Evolutionary conservation across 2,329 filamentous ascomycete genomes (phyloP).

Genomic region (Furcasterigmium sp.): DNA sequence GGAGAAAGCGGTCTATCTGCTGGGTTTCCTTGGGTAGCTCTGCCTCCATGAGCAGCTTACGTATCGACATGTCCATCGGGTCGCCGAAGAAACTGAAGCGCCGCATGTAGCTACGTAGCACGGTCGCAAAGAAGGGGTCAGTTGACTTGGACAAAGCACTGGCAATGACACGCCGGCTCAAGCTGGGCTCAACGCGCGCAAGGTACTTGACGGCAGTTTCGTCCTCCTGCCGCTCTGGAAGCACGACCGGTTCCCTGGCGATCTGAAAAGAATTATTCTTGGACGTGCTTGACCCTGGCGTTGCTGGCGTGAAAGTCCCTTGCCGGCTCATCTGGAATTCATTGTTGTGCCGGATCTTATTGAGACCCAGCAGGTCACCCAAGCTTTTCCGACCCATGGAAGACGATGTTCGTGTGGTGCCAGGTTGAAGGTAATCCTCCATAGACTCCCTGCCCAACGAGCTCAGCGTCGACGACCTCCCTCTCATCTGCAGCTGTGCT

Average conservation of each 20-base stretch:
- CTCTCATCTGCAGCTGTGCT: constrained; percentile 54
- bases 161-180: constrained; percentile 78
- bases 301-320: constrained; percentile 63
- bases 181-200: constrained; percentile 71
- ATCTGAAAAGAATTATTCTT: constrained; percentile 82
- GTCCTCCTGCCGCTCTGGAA: constrained; percentile 78
- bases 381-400: constrained; percentile 93
- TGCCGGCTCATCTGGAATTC: constrained; percentile 61
- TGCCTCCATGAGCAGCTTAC: constrained; percentile 93
- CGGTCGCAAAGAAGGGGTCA: constrained; percentile 76
- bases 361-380: constrained; percentile 77
- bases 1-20: constrained; percentile 90
- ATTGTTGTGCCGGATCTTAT: constrained; percentile 75
- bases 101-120: constrained; percentile 91
- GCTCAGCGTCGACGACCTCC: constrained; percentile 84
- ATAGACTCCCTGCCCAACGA: constrained; percentile 70
- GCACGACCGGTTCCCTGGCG: constrained; percentile 61
- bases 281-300: constrained; percentile 64
- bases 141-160: constrained; percentile 80
- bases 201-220: constrained; percentile 91
- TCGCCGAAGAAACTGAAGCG: constrained; percentile 94
- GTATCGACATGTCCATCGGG: constrained; percentile 95
- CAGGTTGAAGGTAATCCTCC: constrained; percentile 63
- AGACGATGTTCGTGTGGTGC: constrained; percentile 70
- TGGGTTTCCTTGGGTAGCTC: constrained; percentile 96